Base-by-base conservation (phyloP, 331 rosid genomes). In the Dryas integrifolia region DNA sequence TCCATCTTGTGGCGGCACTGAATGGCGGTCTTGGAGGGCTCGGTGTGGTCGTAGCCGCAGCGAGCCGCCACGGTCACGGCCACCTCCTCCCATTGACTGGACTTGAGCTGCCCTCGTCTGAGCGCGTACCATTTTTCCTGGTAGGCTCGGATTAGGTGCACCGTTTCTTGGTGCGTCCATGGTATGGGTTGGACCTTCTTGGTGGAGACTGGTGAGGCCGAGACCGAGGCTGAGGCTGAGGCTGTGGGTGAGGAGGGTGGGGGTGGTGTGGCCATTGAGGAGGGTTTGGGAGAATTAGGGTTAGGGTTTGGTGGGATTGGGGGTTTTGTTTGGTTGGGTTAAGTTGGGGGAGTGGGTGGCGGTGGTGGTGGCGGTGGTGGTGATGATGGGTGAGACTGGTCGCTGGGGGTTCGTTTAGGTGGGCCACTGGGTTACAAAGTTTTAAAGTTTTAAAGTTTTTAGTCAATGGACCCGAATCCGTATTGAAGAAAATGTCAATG, bases 1-100 rank as follows among this genome's bases (percentile, higher is more conserved):
- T 89, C 98, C 89, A 94, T 94, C 82, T 91, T 84, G 80, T 94
- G 98, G 64, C 96, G 93, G 85, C 98, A 91, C 75, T 91, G 97
- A 38, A 83, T 73, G 72, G 96, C 76, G 35, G 96, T 76, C 77
- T 94, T 94, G 67, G 96, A 83, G 12, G 88, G 92, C 15, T 89
- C 77, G 50, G 55, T 73, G 82, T 72, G 56, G 73, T 82, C 84
- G 84, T 88, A 88, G 46, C 97, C 96, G 73, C 92, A 89, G 9
- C 92, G 85, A 5, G 91, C 90, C 60, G 97, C 97, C 47, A 95
- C 96, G 11, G 89, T 76, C 48, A 86, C 88, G 55, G 98, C 94
- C 41, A 95, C 89, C 67, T 95, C 97, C 66, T 95, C 96, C 98
- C 97, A 95, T 35, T 95, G 96, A 69, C 45, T 76, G 73, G 95